Evolutionary conservation across 1,284 basidiomycete genomes (phyloP).

Genomic region (Pisolithus thermaeus): DNA sequence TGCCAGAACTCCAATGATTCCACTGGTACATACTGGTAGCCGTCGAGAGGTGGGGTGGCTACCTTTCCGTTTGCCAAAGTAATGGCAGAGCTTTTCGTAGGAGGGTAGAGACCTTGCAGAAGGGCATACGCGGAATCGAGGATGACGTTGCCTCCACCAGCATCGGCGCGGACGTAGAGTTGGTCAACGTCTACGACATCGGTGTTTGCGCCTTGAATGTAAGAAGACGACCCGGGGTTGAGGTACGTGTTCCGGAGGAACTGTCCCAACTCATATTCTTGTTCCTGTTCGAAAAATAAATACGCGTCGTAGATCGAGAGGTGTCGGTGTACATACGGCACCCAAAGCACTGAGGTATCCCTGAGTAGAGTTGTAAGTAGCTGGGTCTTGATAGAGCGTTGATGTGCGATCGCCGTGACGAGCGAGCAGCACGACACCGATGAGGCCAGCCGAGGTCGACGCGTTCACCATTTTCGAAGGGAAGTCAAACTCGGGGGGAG

Average conservation of each 20-base stretch:
- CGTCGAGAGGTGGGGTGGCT: slow-evolving; percentile 42
- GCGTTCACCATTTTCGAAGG: slow-evolving; percentile 22
- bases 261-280: slow-evolving; percentile 38
- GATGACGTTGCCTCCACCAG: slow-evolving; percentile 41
- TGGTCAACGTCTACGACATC: slow-evolving; percentile 26
- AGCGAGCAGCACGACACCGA: slow-evolving; percentile 33
- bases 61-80: slow-evolving; percentile 43
- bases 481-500: background rate
- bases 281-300: slow-evolving; percentile 9
- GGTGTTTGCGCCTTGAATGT: slow-evolving; percentile 31
- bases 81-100: slow-evolving; percentile 28
- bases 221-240: slow-evolving; percentile 19
- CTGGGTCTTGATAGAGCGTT: slow-evolving; percentile 30
- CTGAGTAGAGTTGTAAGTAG: slow-evolving; percentile 34
- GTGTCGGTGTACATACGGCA: slow-evolving; percentile 21
- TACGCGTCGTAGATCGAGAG: background rate
- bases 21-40: slow-evolving; percentile 40
- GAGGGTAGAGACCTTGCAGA: slow-evolving; percentile 43
- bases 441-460: slow-evolving; percentile 19
- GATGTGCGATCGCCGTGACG: slow-evolving; percentile 42
- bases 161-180: slow-evolving; percentile 33
- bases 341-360: slow-evolving; percentile 45
- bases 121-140: slow-evolving; percentile 33
- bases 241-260: slow-evolving; percentile 37
- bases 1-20: slow-evolving; percentile 26